Percentiles rank a stretch among this genome's conserved stretches.
Evolutionary conservation across 202 grass and related monocot species (phyloP).

Genomic region (Panicum virgatum): DNA sequence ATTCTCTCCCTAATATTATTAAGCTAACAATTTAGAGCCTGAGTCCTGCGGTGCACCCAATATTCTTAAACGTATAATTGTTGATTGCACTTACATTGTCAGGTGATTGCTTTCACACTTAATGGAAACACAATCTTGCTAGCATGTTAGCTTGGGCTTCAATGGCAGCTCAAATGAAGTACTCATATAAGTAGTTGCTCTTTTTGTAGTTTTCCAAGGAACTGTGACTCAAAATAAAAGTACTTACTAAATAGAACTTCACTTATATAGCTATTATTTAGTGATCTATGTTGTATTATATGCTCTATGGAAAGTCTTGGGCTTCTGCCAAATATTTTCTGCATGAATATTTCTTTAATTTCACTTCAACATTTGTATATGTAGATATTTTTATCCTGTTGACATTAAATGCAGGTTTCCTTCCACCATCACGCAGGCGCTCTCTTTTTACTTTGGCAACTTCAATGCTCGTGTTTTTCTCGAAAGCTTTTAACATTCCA

Average conservation of each 20-base stretch:
- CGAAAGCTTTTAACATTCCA: slow-evolving; percentile 90
- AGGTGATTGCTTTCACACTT: background rate
- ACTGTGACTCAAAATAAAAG: background rate
- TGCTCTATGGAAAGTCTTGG: background rate
- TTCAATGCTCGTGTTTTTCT: slow-evolving; percentile 92
- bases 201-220: background rate
- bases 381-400: background rate
- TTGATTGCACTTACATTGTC: background rate
- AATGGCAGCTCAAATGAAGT: background rate
- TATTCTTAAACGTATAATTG: background rate
- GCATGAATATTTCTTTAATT: background rate
- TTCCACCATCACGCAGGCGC: slow-evolving; percentile 70
- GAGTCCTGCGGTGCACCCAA: background rate
- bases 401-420: slow-evolving; percentile 56
- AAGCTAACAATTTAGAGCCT: no score
- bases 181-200: background rate
- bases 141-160: background rate
- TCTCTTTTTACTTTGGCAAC: slow-evolving; percentile 93
- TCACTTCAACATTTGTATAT: slow-evolving; percentile 14
- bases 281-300: background rate
- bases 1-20: background rate
- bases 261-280: background rate
- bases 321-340: slow-evolving; percentile 1
- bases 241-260: background rate
- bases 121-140: background rate